Percentiles rank a stretch among this genome's conserved stretches.
Conservation (phyloP, 495 filamentous ascomycete genomes). For the Podospora australis region DNA sequence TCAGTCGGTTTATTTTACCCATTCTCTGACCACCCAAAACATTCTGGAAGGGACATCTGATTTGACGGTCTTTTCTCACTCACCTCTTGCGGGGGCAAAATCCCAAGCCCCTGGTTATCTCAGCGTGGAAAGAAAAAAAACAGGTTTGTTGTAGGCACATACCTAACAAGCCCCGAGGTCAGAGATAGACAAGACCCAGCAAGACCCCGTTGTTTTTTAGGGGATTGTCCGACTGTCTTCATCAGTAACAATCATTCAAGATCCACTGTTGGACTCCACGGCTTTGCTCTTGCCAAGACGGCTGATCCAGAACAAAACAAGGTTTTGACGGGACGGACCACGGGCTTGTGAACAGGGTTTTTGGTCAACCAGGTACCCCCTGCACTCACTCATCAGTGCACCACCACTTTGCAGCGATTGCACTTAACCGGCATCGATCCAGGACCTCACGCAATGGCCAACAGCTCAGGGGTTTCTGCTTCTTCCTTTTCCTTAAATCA, state of each 20-base stretch:
- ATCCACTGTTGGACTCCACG: neutral
- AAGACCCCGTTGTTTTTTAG: no score
- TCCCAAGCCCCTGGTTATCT: no score
- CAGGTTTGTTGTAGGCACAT: no score
- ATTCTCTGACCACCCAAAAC: no score
- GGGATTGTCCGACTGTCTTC: no score
- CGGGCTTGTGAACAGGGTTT: neutral
- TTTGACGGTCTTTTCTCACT: neutral
- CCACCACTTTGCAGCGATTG: no score
- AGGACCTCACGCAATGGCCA: constrained; percentile 1
- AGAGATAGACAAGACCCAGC: neutral
- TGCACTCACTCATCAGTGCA: no score
- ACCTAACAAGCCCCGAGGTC: no score
- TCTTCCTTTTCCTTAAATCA: constrained; percentile 10
- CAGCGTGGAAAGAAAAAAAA: no score
- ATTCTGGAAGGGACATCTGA: neutral
- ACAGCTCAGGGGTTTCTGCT: constrained; percentile 5
- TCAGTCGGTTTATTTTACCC: neutral
- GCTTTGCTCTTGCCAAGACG: neutral
- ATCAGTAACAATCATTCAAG: no score
- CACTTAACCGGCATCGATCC: no score
- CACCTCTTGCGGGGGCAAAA: neutral
- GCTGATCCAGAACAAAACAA: constrained; percentile 1
- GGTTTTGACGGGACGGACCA: constrained; percentile 2
- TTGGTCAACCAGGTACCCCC: neutral